These are phyloP conservation scores for Carex kokanica DNA, from an alignment of 176 grass and related monocot genomes.

Conservation along the genomic window DNA sequence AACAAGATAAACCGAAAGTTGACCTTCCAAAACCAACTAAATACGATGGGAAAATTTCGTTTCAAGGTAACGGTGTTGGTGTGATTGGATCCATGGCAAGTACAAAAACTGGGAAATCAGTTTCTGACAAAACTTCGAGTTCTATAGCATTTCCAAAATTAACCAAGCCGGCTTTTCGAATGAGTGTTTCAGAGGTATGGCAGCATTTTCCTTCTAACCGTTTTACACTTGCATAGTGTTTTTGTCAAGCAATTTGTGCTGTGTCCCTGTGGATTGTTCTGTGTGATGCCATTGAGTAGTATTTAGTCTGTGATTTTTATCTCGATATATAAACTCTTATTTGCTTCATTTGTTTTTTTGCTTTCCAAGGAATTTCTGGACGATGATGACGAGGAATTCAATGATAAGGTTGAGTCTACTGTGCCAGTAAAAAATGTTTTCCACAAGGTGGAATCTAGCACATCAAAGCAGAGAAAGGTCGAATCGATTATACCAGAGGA, in stretches of 20 bases:
- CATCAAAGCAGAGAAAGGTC: constrained; percentile 3
- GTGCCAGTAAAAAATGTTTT: constrained; percentile 29
- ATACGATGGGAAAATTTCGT: background rate
- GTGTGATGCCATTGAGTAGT: background rate
- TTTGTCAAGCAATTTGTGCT: constrained; percentile 5
- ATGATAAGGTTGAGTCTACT: constrained; percentile 1
- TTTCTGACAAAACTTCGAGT: background rate
- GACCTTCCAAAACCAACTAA: constrained; percentile 15
- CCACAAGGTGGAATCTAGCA: constrained; percentile 14
- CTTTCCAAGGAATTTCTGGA: constrained; percentile 8
- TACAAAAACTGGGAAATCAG: constrained; percentile 3
- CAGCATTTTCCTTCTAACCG: background rate
- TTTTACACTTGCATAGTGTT: background rate
- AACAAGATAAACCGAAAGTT: constrained; percentile 15
- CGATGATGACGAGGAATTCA: background rate
- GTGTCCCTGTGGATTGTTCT: background rate
- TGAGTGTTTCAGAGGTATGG: constrained; percentile 23
- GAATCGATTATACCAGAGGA: constrained; percentile 4
- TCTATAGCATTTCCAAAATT: constrained; percentile 1
- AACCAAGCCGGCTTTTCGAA: constrained; percentile 18
- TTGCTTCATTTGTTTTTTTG: background rate
- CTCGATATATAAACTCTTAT: constrained; percentile 6
- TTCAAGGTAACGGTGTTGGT: constrained; percentile 11
- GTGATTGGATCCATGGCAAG: background rate
- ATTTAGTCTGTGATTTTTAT: background rate